Evolutionary conservation across 495 filamentous ascomycete genomes (phyloP), one percentile per base, ranked within the genome.

Genomic region (Daldinia vernicosa): DNA sequence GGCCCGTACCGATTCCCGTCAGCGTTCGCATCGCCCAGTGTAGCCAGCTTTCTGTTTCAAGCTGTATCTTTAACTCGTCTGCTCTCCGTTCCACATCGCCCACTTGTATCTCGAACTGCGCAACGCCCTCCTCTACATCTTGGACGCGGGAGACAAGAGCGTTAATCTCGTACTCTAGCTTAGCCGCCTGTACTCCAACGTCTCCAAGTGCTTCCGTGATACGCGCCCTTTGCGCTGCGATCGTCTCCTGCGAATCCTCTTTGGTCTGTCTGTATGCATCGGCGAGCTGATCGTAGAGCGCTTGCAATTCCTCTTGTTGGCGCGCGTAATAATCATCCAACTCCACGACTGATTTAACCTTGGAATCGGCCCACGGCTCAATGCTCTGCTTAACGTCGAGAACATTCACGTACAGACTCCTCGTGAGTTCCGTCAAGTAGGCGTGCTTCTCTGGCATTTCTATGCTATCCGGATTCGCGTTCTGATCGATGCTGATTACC

Each of bases 161-260:
- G 57, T 88, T 87, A 37, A 98, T 87, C 81, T 99, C 96, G 77
- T 99, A 99, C 74, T 99, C 95, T 66, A 99, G 83, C 84, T 95
- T 95, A 22, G 93, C 92, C 6, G 89, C 89, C 45, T 97, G 82
- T 22, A 89, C 83, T 76, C 97, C 96, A 19, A 98, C 86, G 66
- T 93, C 92, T 76, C 90, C 92, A 61, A 96, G 84, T 30, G 84
- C 85, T 65, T 97, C 95, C 28, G 84, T 89, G 55, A 97, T 80
- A 28, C 86, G 80, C 30, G 83, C 80, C 28, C 88, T 84, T 81
- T 96, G 90, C 30, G 90, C 87, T 1, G 82, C 82, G 8, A 97
- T 75, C 22, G 92, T 80, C 58, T 93, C 89, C 56, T 89, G 87
- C 5, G 88, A 89, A 45, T 83, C 81, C 52, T 91, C 88, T 56